Percentiles rank a stretch among this genome's conserved stretches.
phyloP scores from a whole-genome alignment of 352 stramenopile species.

The Phytophthora sp. region DNA sequence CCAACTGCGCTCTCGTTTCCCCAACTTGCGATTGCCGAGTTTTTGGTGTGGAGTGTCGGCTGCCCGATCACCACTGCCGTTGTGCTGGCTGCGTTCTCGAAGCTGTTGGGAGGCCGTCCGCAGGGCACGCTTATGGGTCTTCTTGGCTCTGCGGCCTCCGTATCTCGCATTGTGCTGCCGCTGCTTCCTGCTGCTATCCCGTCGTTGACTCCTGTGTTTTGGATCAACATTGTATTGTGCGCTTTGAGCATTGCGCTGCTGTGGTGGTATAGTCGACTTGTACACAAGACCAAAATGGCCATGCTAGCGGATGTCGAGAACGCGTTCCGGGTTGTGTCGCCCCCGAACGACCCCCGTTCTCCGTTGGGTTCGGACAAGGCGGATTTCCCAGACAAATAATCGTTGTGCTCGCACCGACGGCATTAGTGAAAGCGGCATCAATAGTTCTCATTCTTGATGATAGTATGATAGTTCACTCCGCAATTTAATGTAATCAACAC shows the following conservation, averaged over 20 bases:
- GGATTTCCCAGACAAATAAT: conserved; percentile 31
- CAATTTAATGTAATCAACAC: no score
- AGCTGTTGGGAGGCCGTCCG: conserved; percentile 63
- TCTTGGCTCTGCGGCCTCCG: conserved; percentile 65
- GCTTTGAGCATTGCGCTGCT: conserved; percentile 56
- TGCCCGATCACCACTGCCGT: conserved; percentile 75
- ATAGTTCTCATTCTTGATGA: background rate
- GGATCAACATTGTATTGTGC: conserved; percentile 69
- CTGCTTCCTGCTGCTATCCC: conserved; percentile 63
- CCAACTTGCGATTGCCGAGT: conserved; percentile 52
- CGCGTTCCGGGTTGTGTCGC: conserved; percentile 25
- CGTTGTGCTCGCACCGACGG: no score
- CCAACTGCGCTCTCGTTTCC: conserved; percentile 46
- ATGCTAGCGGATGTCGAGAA: conserved; percentile 47
- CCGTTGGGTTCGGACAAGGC: conserved; percentile 46
- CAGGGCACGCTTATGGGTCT: conserved; percentile 82
- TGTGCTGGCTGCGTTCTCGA: conserved; percentile 71
- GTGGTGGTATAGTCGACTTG: conserved; percentile 64
- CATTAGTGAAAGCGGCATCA: conserved; percentile 2
- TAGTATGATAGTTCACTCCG: conserved; percentile 9
- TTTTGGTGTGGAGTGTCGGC: conserved; percentile 78
- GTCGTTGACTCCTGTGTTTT: conserved; percentile 74
- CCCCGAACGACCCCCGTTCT: conserved; percentile 39
- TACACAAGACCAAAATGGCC: conserved; percentile 51
- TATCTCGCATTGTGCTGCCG: conserved; percentile 74